Percentiles rank a stretch among this genome's conserved stretches.
These are phyloP conservation scores for Nannizziopsis arthrosporioides DNA, from an alignment of 2,329 filamentous ascomycete genomes.

Conservation along the genomic window DNA sequence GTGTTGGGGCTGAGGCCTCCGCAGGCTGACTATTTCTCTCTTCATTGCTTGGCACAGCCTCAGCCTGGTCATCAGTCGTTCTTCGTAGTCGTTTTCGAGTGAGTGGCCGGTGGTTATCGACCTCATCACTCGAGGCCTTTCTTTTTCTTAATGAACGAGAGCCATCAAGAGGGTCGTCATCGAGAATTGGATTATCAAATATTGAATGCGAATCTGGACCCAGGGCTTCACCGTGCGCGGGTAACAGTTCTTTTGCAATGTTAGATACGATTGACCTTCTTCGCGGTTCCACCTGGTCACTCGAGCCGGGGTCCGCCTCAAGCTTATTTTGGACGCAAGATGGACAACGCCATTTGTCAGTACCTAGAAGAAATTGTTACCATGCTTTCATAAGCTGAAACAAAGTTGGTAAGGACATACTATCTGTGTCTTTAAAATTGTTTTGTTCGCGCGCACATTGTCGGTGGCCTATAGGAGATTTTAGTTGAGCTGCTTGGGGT, in stretches of 20 bases:
- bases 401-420: conserved; percentile 39
- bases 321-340: conserved; percentile 39
- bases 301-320: conserved; percentile 20
- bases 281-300: conserved; percentile 17
- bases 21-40: conserved; percentile 8
- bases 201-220: conserved; percentile 64
- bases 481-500: conserved; percentile 29
- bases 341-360: conserved; percentile 51
- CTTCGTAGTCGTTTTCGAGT: conserved; percentile 41
- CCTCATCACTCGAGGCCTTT: conserved; percentile 61
- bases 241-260: conserved; percentile 59
- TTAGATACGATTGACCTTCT: conserved; percentile 53
- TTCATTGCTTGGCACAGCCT: conserved; percentile 15
- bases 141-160: conserved; percentile 71
- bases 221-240: conserved; percentile 52
- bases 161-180: conserved; percentile 63
- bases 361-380: conserved; percentile 32
- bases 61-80: conserved; percentile 19
- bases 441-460: conserved; percentile 71
- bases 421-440: conserved; percentile 49
- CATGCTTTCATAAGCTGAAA: neutral
- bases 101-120: conserved; percentile 36
- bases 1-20: conserved; percentile 10
- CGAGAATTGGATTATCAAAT: conserved; percentile 60
- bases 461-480: conserved; percentile 60